Base-by-base conservation (phyloP, 768 basidiomycete species). In the Coprinopsis sp. region DNA sequence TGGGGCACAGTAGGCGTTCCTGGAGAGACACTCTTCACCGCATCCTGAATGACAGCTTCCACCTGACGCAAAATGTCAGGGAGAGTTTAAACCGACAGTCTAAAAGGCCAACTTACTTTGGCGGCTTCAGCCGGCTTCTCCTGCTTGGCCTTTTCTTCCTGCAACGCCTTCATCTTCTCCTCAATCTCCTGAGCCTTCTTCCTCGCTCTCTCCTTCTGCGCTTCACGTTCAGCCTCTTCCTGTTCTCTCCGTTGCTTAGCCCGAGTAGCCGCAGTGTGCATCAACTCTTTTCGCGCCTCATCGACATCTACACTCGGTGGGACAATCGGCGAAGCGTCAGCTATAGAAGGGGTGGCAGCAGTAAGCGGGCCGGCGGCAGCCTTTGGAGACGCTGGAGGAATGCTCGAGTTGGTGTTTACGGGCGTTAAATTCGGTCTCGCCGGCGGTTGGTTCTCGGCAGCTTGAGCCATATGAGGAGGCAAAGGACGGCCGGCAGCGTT, bases 221-320 rank as follows among this genome's bases (percentile, higher is more conserved):
- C 83, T 58, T 89, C 82, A 13, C 91, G 75, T 54, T 87, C 84
- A 51, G 82, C 84, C 59, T 94, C 92, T 54, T 93, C 91, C 41
- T 85, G 76, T 56, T 88, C 83, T 37, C 89, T 71, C 44, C 91
- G 72, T 51, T 84, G 77, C 57, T 80, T 84, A 5, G 91, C 91
- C 31, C 90, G 77, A 51, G 88, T 90, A 2, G 91, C 91, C 5
- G 87, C 87, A 45, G 64, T 77, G 50, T 91, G 90, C 91, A 93
- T 92, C 14, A 82, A 67, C 37, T 81, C 79, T 60, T 87, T 86
- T 47, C 77, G 74, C n/a, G 70, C 77, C 42, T 79, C 79, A 41
- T 90, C 85, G 24, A 87, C 57, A 46, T 81, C 79, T 27, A 67
- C 58, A 2, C 69, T 60, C 21, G 59, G 57, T 6, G 70, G 46